These are phyloP conservation scores for Cordyceps fumosorosea DNA, from an alignment of 2,329 filamentous ascomycete species.

Conservation along the genomic window DNA sequence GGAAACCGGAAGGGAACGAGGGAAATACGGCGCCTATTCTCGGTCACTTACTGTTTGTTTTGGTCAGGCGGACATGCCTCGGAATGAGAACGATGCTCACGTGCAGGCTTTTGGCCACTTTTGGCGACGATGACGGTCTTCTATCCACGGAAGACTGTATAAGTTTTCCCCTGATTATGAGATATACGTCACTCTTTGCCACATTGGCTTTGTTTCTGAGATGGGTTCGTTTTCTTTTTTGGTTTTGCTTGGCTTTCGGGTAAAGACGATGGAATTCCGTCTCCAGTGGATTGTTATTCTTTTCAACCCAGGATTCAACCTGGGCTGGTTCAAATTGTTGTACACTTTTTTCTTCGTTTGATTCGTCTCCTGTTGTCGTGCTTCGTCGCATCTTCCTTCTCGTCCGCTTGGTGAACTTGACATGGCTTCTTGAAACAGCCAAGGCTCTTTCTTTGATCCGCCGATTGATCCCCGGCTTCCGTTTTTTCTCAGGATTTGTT, in stretches of 20 bases:
- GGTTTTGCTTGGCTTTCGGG: background rate
- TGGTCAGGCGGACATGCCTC: background rate
- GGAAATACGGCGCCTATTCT: background rate
- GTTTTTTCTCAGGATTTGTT: slow-evolving; percentile 14
- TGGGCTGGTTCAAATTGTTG: slow-evolving; percentile 14
- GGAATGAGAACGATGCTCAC: background rate
- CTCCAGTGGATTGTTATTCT: background rate
- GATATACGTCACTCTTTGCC: slow-evolving; percentile 7
- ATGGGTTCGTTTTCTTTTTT: background rate
- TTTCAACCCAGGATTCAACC: background rate
- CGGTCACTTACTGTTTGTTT: background rate
- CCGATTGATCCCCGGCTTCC: slow-evolving; percentile 4
- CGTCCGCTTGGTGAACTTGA: background rate
- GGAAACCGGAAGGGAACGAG: background rate
- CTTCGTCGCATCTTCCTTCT: background rate
- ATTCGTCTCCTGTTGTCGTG: slow-evolving; percentile 3
- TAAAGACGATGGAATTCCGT: background rate
- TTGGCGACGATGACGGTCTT: background rate
- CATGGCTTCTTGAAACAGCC: too few relatives aligned
- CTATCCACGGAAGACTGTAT: background rate
- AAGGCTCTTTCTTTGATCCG: background rate
- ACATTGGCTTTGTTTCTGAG: background rate
- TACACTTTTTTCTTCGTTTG: slow-evolving; percentile 9
- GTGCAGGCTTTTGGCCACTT: background rate
- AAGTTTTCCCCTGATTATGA: background rate